These are phyloP conservation scores for Fomitopsis palustris DNA, from an alignment of 1,284 basidiomycete species.

Conservation along the genomic window DNA sequence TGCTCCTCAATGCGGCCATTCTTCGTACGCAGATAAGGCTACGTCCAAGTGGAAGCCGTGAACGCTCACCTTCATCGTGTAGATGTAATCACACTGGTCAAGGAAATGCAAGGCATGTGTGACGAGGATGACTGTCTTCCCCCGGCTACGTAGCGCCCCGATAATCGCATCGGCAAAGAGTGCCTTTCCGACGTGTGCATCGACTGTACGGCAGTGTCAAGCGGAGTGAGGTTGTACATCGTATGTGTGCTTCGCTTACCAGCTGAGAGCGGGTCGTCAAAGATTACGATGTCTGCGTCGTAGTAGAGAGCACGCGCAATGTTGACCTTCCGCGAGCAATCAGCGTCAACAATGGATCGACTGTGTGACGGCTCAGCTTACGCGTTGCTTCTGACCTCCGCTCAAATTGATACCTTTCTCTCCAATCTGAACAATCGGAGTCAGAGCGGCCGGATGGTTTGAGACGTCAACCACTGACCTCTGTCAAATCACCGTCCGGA, in stretches of 20 bases:
- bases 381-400: slow-evolving; percentile 62
- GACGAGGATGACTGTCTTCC: slow-evolving; percentile 67
- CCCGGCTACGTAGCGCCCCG: slow-evolving; percentile 45
- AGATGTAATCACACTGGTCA: slow-evolving; percentile 64
- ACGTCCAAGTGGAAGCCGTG: neutral
- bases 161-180: slow-evolving; percentile 69
- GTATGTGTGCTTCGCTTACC: slow-evolving; percentile 30
- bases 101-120: slow-evolving; percentile 77
- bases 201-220: slow-evolving; percentile 36
- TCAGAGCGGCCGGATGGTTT: neutral
- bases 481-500: slow-evolving; percentile 73
- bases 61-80: slow-evolving; percentile 33
- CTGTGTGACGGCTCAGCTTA: slow-evolving; percentile 19
- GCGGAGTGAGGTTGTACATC: neutral
- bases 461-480: slow-evolving; percentile 33
- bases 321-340: slow-evolving; percentile 43
- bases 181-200: slow-evolving; percentile 68
- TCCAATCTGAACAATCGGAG: slow-evolving; percentile 43
- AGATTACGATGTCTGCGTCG: slow-evolving; percentile 64
- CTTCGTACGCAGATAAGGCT: slow-evolving; percentile 14
- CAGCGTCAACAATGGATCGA: neutral
- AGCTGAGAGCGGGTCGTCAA: slow-evolving; percentile 77
- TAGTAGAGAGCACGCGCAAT: slow-evolving; percentile 74
- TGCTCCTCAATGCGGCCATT: slow-evolving; percentile 60
- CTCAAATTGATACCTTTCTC: slow-evolving; percentile 62